A percentile compares a stretch with the other conserved stretches of the same genome.
These are phyloP conservation scores for Oryza longistaminata DNA, from an alignment of 176 grass and related monocot genomes.

Conservation along the genomic window DNA sequence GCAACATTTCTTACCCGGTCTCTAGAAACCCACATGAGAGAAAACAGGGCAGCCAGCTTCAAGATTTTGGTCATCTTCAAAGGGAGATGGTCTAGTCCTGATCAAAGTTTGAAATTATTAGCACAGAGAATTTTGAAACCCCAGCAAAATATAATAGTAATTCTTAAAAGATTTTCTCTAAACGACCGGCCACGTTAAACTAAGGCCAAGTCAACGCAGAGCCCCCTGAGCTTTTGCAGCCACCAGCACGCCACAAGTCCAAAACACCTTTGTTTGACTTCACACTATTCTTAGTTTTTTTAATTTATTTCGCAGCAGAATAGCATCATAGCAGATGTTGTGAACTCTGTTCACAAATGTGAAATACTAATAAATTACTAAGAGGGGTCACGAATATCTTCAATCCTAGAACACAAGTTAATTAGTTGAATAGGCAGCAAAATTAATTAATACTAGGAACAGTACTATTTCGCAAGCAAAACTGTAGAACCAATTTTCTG, in stretches of 20 bases:
- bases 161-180: neutral
- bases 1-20: neutral
- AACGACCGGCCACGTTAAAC: neutral
- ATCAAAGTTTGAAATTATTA: conserved; percentile 16
- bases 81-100: neutral
- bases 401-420: neutral
- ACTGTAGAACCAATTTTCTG: neutral
- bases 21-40: conserved; percentile 6
- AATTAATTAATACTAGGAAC: conserved; percentile 16
- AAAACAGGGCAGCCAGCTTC: neutral
- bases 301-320: neutral
- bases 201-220: conserved; percentile 13
- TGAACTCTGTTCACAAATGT: conserved; percentile 26
- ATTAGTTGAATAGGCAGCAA: neutral
- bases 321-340: neutral
- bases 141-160: neutral
- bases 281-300: neutral
- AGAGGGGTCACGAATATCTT: neutral
- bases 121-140: neutral
- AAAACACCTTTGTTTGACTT: neutral
- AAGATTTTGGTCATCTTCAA: neutral
- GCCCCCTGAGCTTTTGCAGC: neutral
- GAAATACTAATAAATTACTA: neutral
- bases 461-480: neutral
- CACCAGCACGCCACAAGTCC: neutral